Conservation (phyloP, 345 rosid genomes). For the Populus davidiana region DNA sequence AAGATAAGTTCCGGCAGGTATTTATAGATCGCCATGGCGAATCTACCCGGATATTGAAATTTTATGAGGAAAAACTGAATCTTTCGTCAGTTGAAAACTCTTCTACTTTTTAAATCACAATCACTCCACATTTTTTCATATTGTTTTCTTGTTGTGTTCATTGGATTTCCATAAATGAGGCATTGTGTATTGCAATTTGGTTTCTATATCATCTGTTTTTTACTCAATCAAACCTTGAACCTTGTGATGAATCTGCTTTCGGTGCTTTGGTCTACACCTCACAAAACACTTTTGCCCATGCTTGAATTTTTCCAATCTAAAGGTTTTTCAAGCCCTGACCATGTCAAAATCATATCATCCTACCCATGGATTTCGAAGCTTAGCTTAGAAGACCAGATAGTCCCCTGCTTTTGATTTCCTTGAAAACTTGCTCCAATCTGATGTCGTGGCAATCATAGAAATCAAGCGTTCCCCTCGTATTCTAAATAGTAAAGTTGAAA, state of each 20-base stretch:
- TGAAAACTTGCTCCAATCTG: neutral
- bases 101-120: too few relatives aligned
- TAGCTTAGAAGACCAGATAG: conserved; percentile 7
- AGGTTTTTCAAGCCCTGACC: conserved; percentile 14
- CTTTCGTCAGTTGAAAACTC: too few relatives aligned
- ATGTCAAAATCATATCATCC: neutral
- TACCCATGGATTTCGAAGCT: neutral
- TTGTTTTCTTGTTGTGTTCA: neutral
- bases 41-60: neutral
- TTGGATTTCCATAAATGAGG: too few relatives aligned
- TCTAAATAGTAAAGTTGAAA: too few relatives aligned
- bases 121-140: too few relatives aligned
- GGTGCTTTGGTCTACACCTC: neutral
- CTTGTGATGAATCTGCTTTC: neutral
- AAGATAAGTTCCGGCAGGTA: neutral
- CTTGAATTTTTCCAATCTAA: conserved; percentile 19
- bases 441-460: too few relatives aligned
- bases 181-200: neutral
- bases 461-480: too few relatives aligned
- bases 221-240: neutral
- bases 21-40: too few relatives aligned
- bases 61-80: too few relatives aligned
- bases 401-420: conserved; percentile 14
- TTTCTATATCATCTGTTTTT: neutral
- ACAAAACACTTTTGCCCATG: conserved; percentile 3